Base-by-base conservation (phyloP, 345 rosid species). In the Lumnitzera littorea region DNA sequence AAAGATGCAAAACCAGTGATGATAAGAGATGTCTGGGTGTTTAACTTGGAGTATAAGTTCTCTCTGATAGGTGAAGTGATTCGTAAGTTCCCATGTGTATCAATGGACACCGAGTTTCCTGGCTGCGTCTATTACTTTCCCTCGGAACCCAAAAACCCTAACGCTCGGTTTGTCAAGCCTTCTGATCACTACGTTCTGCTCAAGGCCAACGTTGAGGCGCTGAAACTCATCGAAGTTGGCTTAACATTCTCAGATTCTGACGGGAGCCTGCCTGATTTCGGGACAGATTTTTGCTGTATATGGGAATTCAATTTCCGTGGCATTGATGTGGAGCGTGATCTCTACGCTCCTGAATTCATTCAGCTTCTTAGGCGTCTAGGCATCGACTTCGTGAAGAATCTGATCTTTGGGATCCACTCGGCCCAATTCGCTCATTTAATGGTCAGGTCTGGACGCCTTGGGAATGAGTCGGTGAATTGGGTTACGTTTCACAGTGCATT, bases 51-150 rank as follows among this genome's bases (percentile, higher is more conserved):
- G 17, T 27, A 27, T 15, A 87, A 86, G 63, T 71, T 86, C 60
- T 14, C 56, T 14, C 48, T 79, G 59, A 86, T 86, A 63, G 62
- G 79, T 46, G 57, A 67, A 9, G 52, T 69, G 16, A 51, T 81
- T 49, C 77, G 75, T 20, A 12, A 11, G 4, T 78, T 59, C 57
- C 80, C 85, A 20, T 48, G 71, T 13, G 73, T 86, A 17, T 65
- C 92, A 2, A 83, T 86, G 87, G 92, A 86, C 63, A 86, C 92
- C 5, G 87, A 86, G 79, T 83, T 86, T 51, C 92, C 92, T 20
- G 89, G 92, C 41, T 57, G 81, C 41, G 83, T 86, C 4, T 63
- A 75, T 53, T 69, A 71, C 24, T 70, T 76, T 14, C 46, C 56
- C 11, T 47, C 8, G 0, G 66, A 24, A 1, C 11, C 23, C 29